Base-by-base conservation (phyloP, 345 rosid species). In the Camelina sativa region DNA sequence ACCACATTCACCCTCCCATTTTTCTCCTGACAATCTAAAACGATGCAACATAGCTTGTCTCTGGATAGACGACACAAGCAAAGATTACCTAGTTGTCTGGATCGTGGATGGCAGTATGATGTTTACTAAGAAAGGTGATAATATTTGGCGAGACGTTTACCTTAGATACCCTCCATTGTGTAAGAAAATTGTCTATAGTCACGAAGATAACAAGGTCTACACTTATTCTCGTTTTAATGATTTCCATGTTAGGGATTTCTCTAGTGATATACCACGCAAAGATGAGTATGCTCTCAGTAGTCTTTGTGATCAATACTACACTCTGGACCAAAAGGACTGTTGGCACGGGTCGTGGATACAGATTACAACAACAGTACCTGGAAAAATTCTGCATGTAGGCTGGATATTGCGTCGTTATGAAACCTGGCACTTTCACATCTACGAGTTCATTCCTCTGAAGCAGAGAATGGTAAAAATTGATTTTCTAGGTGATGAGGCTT, bases 221-320 rank as follows among this genome's bases (percentile, higher is more conserved):
- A 44, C 64, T 8, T 30, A 10, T 11, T 1, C 0, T 15, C 0
- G 0, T 8, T 8, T 0, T 43, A 5, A 3, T 15, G 1, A 1
- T 11, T 20, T 56, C 54, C 2, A 11, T 25, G 15, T 56, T 56
- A 43, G 73, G 64, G 64, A 69, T 56, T 41, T 69, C 73, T 55
- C 54, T 7, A 25, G 62, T 28, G 64, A 56, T 43, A 7, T 43
- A 52, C 73, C 54, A 6, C 28, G 10, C 13, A 12, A 4, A 66
- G 30, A 35, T 22, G 20, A 4, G 20, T 11, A 9, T 37, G 2
- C 0, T 8, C 3, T 8, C 11, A 2, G 3, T 6, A 6, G 7
- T 35, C 8, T 32, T 7, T 32, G 35, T 35, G 40, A 35, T 35
- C 11, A 35, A 8, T 35, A 8, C 40, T 28, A 28, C 30, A 35